Percentiles rank a stretch among this genome's conserved stretches.
phyloP scores from a whole-genome alignment of 441 rosid genomes.

The Eutrema salsugineum region DNA sequence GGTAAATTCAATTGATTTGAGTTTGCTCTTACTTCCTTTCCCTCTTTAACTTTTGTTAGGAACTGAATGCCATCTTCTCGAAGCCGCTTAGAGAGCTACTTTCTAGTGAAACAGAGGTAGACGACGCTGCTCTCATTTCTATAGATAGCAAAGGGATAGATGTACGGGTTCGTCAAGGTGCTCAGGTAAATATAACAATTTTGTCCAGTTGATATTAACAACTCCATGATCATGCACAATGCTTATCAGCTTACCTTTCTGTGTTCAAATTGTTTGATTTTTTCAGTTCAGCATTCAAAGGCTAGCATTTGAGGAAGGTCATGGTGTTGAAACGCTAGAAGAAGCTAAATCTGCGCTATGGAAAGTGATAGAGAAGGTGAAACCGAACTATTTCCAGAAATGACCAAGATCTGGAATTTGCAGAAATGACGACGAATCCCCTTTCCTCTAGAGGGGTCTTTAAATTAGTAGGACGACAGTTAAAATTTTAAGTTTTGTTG shows the following conservation, averaged over 20 bases:
- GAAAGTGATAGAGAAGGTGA: slow-evolving; percentile 68
- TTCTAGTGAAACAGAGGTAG: slow-evolving; percentile 63
- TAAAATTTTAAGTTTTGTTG: neutral
- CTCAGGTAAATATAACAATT: slow-evolving; percentile 55
- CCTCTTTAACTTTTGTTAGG: slow-evolving; percentile 37
- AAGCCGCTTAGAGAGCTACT: slow-evolving; percentile 74
- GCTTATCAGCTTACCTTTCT: neutral
- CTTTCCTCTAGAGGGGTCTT: slow-evolving; percentile 2
- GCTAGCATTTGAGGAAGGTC: slow-evolving; percentile 82
- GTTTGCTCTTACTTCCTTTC: slow-evolving; percentile 1
- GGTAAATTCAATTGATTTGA: neutral
- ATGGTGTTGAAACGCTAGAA: slow-evolving; percentile 76
- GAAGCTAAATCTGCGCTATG: slow-evolving; percentile 80
- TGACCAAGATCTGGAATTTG: slow-evolving; percentile 34
- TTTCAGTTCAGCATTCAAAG: slow-evolving; percentile 81
- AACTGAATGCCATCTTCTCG: slow-evolving; percentile 75
- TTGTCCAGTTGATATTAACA: neutral
- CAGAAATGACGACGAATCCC: slow-evolving; percentile 41
- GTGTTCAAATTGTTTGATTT: slow-evolving; percentile 4
- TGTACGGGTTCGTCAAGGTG: slow-evolving; percentile 88
- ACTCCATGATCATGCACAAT: neutral
- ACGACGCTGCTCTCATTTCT: slow-evolving; percentile 92
- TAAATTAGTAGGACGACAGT: neutral
- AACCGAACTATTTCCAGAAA: slow-evolving; percentile 49
- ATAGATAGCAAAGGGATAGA: slow-evolving; percentile 95